Percentiles rank a stretch among this genome's conserved stretches.
These are phyloP conservation scores for Apiospora phragmitis DNA, from an alignment of 2,329 filamentous ascomycete genomes.

Conservation along the genomic window DNA sequence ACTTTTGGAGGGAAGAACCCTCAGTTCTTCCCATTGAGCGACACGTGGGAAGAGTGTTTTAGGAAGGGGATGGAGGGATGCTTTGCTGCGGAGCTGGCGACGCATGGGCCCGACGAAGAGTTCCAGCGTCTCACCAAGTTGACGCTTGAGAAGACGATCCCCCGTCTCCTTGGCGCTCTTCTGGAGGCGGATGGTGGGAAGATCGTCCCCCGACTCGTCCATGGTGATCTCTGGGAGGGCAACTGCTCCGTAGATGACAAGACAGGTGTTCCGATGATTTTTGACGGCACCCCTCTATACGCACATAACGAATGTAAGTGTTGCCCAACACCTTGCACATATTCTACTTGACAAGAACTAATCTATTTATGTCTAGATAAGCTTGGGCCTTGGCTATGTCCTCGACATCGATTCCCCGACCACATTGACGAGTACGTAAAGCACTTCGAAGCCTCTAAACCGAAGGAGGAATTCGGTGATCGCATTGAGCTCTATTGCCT, in stretches of 20 bases:
- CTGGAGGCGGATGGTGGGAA: constrained; percentile 14
- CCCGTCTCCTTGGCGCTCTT: constrained; percentile 18
- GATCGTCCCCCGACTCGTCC: constrained; percentile 16
- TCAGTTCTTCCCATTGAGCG: constrained; percentile 16
- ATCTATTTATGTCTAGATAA: constrained; percentile 13
- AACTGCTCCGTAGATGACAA: constrained; percentile 16
- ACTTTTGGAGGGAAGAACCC: constrained; percentile 22
- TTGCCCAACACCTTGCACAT: too few relatives aligned
- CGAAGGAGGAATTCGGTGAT: constrained; percentile 21
- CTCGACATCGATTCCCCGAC: constrained; percentile 10
- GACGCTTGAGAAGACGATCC: constrained; percentile 19
- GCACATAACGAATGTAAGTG: constrained; percentile 22
- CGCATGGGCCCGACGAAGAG: constrained; percentile 18
- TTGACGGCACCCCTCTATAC: constrained; percentile 17
- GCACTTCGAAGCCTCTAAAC: constrained; percentile 17
- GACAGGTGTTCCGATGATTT: constrained; percentile 11
- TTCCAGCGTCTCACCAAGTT: constrained; percentile 9
- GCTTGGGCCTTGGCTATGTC: constrained; percentile 16
- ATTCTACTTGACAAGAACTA: too few relatives aligned
- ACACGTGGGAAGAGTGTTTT: constrained; percentile 28
- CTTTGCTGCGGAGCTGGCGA: constrained; percentile 16
- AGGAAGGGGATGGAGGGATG: constrained; percentile 4
- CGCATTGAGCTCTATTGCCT: constrained; percentile 21
- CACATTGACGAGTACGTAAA: constrained; percentile 10
- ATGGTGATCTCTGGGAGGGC: constrained; percentile 21